These are phyloP conservation scores for Solanum lycopersicoides DNA, from an alignment of 257 asterid genomes.

Conservation along the genomic window DNA sequence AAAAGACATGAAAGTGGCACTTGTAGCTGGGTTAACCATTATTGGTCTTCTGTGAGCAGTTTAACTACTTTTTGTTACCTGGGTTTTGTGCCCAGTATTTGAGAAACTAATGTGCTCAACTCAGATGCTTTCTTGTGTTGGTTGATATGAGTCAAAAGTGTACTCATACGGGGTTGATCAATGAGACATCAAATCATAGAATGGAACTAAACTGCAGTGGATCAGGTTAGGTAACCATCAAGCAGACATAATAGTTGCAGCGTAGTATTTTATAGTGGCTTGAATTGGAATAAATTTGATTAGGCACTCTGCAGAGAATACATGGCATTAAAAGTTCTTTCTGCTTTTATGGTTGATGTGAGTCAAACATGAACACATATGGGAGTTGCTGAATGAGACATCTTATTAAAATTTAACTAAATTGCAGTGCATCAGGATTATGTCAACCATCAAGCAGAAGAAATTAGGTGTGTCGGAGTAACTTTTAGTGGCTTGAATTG, in stretches of 20 bases:
- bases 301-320: background rate
- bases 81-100: background rate
- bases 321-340: background rate
- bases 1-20: background rate
- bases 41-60: background rate
- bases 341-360: background rate
- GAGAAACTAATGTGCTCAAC: background rate
- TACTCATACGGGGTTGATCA: background rate
- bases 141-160: background rate
- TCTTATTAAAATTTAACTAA: background rate
- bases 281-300: background rate
- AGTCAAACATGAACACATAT: background rate
- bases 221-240: background rate
- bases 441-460: background rate
- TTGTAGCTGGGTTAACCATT: background rate
- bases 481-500: background rate
- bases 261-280: background rate
- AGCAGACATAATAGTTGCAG: background rate
- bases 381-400: background rate
- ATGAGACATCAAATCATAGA: background rate
- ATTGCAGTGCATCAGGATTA: background rate
- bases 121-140: background rate
- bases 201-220: background rate
- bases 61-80: background rate
- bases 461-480: background rate